Base-by-base conservation (phyloP, 495 filamentous ascomycete genomes). In the Penicillium maclennaniae region DNA sequence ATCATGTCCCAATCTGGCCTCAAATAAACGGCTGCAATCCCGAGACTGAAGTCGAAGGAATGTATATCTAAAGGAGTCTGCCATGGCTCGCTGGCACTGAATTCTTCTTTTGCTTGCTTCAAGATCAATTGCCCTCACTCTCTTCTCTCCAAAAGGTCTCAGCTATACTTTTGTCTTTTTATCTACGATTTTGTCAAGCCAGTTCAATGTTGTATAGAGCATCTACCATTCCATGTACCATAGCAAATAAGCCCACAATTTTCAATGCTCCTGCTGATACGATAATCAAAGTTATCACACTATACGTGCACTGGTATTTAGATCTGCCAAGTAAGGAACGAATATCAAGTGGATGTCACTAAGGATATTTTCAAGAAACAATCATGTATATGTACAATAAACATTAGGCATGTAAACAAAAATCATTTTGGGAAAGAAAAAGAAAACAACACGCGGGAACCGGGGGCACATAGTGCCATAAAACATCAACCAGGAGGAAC, bases 171-270 rank as follows among this genome's bases (percentile, higher is more conserved):
- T 34, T 34, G 28, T 23, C 40, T 52, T 47, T 54, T 41, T 25
- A 14, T 15, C 27, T 10, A 25, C 40, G 27, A 42, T 45, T 25
- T 45, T 45, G 19, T 16, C 39, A 47, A 52, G 54, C 54, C 43
- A 42, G 34, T 59, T 23, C 23, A 23, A 23, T 23, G 23, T 23
- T 15, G 51, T 61, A 56, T 50, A 54, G 51, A 54, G 47, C 55
- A 65, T 60, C 54, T 57, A 57, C 40, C 52, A 46, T 47, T 48
- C 39, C 53, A 60, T 63, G 60, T 63, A 63, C 45, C 48, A 63
- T 63, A 63, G 54, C 52, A 43, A 37, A 17, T 43, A 39, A 20
- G 25, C 6, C 20, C 15, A 28, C 38, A 27, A 19, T 1, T 34
- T 43, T 19, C 7, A 27, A 38, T n/a, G 21, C 20, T 20, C 38